Evolutionary conservation across 257 asterid species (phyloP).

Genomic region (Linaria vulgaris): DNA sequence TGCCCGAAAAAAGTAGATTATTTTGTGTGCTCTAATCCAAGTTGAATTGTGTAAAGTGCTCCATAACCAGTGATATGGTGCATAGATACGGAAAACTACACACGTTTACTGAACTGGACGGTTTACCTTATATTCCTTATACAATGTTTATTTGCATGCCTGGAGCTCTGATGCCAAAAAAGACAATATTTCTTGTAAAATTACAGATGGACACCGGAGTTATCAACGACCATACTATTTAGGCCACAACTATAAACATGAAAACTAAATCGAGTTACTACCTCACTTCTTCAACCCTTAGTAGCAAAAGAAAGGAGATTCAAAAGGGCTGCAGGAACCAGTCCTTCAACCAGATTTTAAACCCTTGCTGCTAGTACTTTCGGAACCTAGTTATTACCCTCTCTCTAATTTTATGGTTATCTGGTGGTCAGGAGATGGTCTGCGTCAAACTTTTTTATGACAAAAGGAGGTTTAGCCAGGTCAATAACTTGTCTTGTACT

Average conservation of each 20-base stretch:
- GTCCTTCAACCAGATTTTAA: neutral
- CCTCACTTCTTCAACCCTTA: neutral
- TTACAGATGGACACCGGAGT: slow-evolving; percentile 54
- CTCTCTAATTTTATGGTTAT: neutral
- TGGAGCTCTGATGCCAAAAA: too few species aligned
- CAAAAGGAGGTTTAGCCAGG: neutral
- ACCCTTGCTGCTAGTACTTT: neutral
- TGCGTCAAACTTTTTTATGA: slow-evolving; percentile 6
- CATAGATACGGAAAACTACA: too few species aligned
- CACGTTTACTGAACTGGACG: too few species aligned
- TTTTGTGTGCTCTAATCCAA: too few species aligned
- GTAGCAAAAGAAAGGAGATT: slow-evolving; percentile 9
- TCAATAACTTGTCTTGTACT: neutral
- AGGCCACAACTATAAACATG: slow-evolving; percentile 23
- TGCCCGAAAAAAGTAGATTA: too few species aligned
- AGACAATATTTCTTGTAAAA: slow-evolving; percentile 9
- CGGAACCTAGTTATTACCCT: neutral
- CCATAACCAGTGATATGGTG: too few species aligned
- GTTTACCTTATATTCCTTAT: too few species aligned
- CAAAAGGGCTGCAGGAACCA: neutral
- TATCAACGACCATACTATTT: slow-evolving; percentile 62
- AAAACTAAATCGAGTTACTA: neutral
- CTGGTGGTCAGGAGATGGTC: slow-evolving; percentile 6
- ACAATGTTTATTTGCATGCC: too few species aligned
- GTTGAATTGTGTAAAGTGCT: too few species aligned